phyloP scores from a whole-genome alignment of 306 rosid genomes.

The Inga laurina region DNA sequence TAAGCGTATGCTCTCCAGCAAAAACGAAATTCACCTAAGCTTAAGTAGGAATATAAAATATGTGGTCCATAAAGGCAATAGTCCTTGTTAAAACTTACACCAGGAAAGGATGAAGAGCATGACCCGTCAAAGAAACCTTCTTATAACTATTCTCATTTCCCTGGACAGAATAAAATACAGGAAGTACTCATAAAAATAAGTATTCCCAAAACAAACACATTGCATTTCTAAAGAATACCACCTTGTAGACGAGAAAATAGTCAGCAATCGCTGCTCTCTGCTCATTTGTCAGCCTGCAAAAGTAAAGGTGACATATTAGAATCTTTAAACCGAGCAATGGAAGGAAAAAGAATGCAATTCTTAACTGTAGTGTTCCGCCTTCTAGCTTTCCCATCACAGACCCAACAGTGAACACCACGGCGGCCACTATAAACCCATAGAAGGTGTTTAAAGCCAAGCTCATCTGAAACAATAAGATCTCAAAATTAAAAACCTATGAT shows the following conservation, averaged over 20 bases:
- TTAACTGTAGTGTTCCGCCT: slow-evolving; percentile 46
- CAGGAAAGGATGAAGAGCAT: slow-evolving; percentile 75
- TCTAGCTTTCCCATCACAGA: slow-evolving; percentile 88
- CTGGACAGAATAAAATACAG: slow-evolving; percentile 48
- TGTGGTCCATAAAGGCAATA: slow-evolving; percentile 26
- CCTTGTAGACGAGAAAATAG: slow-evolving; percentile 88
- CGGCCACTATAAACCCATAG: slow-evolving; percentile 97
- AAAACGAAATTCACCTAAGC: slow-evolving; percentile 31
- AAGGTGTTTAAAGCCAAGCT: slow-evolving; percentile 83
- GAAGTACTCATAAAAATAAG: neutral
- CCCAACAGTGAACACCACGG: slow-evolving; percentile 98
- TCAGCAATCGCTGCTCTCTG: slow-evolving; percentile 85
- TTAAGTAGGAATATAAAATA: slow-evolving; percentile 42
- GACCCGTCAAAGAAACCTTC: slow-evolving; percentile 73
- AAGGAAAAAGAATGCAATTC: slow-evolving; percentile 6
- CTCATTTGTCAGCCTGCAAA: slow-evolving; percentile 76
- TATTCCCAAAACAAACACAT: slow-evolving; percentile 20
- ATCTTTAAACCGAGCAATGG: neutral
- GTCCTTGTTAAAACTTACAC: slow-evolving; percentile 54
- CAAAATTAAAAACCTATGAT: neutral
- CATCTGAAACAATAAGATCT: slow-evolving; percentile 54
- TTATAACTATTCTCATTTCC: slow-evolving; percentile 85
- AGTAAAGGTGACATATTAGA: slow-evolving; percentile 27
- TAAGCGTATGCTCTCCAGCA: slow-evolving; percentile 71
- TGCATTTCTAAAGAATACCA: slow-evolving; percentile 19